Conservation (phyloP, 2,329 filamentous ascomycete genomes). For the Rhynchosporium graminicola region DNA sequence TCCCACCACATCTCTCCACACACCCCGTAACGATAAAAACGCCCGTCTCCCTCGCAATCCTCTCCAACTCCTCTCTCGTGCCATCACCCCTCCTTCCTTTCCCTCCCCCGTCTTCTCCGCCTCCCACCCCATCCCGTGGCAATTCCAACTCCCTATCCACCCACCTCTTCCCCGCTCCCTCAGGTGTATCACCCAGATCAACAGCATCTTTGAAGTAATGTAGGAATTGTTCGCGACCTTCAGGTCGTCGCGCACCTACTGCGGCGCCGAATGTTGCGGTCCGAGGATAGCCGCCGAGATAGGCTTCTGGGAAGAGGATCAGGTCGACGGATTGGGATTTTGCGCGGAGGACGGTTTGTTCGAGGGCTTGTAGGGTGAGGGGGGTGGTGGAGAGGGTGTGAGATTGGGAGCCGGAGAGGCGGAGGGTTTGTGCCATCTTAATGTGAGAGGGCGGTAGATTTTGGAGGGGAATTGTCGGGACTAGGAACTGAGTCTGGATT, state of each 20-base stretch:
- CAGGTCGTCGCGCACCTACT: slow-evolving; percentile 66
- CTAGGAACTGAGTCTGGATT: no score
- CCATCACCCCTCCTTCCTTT: slow-evolving; percentile 52
- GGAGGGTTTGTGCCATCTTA: slow-evolving; percentile 32
- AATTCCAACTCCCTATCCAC: slow-evolving; percentile 47
- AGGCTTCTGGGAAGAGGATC: slow-evolving; percentile 88
- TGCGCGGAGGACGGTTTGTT: slow-evolving; percentile 63
- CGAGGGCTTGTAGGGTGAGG: slow-evolving; percentile 65
- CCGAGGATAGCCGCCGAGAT: slow-evolving; percentile 87
- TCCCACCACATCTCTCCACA: slow-evolving; percentile 79
- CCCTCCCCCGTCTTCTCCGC: slow-evolving; percentile 35
- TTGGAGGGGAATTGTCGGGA: no score
- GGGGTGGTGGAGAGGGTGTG: slow-evolving; percentile 49
- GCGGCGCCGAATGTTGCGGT: slow-evolving; percentile 75
- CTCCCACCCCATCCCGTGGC: slow-evolving; percentile 50
- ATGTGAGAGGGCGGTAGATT: neutral
- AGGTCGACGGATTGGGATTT: slow-evolving; percentile 59
- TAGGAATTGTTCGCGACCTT: slow-evolving; percentile 80
- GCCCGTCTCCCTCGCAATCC: slow-evolving; percentile 72
- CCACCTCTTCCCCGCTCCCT: slow-evolving; percentile 61
- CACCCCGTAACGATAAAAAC: slow-evolving; percentile 81
- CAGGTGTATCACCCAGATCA: slow-evolving; percentile 78
- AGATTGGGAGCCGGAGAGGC: slow-evolving; percentile 52
- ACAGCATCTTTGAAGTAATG: slow-evolving; percentile 77
- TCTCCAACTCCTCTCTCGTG: slow-evolving; percentile 77